Base-by-base conservation (phyloP, 2,329 filamentous ascomycete genomes). In the Sphaceloma murrayae region DNA sequence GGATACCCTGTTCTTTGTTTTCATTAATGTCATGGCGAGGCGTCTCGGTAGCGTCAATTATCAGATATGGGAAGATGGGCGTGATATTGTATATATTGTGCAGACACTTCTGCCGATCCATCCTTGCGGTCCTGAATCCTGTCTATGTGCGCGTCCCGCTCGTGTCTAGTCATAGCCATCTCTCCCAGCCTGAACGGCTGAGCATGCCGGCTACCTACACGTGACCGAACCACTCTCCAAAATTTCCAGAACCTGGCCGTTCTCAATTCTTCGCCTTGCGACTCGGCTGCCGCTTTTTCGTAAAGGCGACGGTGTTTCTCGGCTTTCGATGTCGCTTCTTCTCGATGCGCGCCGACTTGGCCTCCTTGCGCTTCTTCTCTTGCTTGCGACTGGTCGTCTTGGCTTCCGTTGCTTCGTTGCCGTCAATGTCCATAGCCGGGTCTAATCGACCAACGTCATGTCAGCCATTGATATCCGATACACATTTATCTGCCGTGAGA, bases 281-380 rank as follows among this genome's bases (percentile, higher is more conserved):
- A 30, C 44, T 34, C 29, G 49, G 47, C 36, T 40, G 36, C n/a
- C 36, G 36, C 38, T 52, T 50, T 34, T 50, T 52, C n/a, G 54
- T 49, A 50, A 67, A 67, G 9, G 60, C 48, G 30, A 66, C 61
- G 44, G 56, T 58, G 53, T 65, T 66, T 32, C 54, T 52, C 4
- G 63, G 56, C 54, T 63, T 65, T 29, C 52, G 53, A 29, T 58
- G 56, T 18, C 58, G 57, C 54, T 62, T 64, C 51, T 58, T 56
- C 40, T 54, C 55, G 26, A 59, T 47, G 45, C 58, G 54, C n/a
- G 58, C 58, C 11, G 48, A 47, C 49, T 62, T 61, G 45, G 57
- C 61, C 47, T 56, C 54, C 43, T 55, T 55, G 34, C 46, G 44
- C 29, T 44, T 50, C 46, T 53, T 52, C 44, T 48, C 45, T 38